Evolutionary conservation across 805 yeast species (phyloP), one percentile per base, ranked within the genome.

Genomic region (Yarrowia phangngaensis): DNA sequence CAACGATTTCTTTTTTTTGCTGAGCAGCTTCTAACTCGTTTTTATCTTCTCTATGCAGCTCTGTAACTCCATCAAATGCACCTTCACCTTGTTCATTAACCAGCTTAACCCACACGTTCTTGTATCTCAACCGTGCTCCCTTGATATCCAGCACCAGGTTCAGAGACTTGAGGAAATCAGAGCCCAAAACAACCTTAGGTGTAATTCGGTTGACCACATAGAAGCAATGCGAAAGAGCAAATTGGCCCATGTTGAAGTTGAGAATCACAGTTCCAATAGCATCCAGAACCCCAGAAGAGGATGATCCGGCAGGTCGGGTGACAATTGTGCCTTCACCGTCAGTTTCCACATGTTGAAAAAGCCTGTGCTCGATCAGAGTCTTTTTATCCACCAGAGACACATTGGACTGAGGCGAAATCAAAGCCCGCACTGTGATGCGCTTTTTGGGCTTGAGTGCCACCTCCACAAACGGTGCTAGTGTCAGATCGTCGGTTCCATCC

Each of bases 191-290:
- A 5, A 38, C 45, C 19, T 27, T 26, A 5, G 45, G 45, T 6
- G 45, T 16, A 19, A 38, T 38, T 20, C 8, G 19, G 32, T 38
- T 24, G 11, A 38, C 45, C 3, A 38, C 45, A 8, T 38, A 38
- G 19, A 38, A 38, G 24, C 45, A 38, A 13, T 38, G 45, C 2
- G 45, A 38, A 8, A 38, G 32, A 3, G 45, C 45, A 27, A 38
- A 38, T 13, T 38, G 45, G 9, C 45, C 45, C 45, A 38, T 38
- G 13, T 38, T 38, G 45, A 38, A 38, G 19, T 38, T 38, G 15
- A 38, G 45, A 19, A 38, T 38, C 24, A 38, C 22, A 4, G 45
- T 38, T 13, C 45, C 45, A n/a, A 38, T 38, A 4, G 45, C 45
- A 8, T 19, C 20, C 16, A 38, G n/a, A 11, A 26, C 45, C 8